A percentile compares a stretch with the other conserved stretches of the same genome.
Conservation (phyloP, 2,329 filamentous ascomycete species). For the Clonostachys solani region DNA sequence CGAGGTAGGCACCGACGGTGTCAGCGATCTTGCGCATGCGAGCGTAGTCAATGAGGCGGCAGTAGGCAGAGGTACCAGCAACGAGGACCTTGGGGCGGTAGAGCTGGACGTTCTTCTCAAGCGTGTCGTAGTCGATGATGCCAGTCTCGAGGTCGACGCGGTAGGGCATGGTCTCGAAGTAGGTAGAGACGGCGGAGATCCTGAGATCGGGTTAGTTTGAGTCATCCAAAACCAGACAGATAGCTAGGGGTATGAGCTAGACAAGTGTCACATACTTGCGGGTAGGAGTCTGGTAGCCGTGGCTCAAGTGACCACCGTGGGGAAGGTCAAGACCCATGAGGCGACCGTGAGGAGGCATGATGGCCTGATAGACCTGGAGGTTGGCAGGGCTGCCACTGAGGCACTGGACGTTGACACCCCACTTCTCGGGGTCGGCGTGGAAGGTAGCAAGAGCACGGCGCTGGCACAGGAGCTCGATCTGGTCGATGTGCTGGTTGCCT, state of each 20-base stretch:
- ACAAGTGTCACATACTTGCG: conserved; percentile 64
- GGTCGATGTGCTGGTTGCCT: conserved; percentile 97
- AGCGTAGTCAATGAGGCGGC: conserved; percentile 92
- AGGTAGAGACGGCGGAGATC: conserved; percentile 96
- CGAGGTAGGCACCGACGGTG: conserved; percentile 86
- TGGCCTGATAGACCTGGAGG: conserved; percentile 94
- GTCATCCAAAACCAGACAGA: neutral
- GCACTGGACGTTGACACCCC: conserved; percentile 98
- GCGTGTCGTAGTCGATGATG: conserved; percentile 92
- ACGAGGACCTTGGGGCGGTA: conserved; percentile 97
- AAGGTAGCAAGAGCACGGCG: conserved; percentile 88
- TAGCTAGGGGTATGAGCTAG: neutral
- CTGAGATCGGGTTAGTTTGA: conserved; percentile 22
- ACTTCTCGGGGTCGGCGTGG: conserved; percentile 79
- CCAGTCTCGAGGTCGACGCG: conserved; percentile 84
- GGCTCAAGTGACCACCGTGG: conserved; percentile 90
- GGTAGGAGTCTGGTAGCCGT: conserved; percentile 94
- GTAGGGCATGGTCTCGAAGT: conserved; percentile 99
- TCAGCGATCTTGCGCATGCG: conserved; percentile 97
- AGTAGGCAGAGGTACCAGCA: conserved; percentile 96
- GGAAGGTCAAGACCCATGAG: conserved; percentile 96
- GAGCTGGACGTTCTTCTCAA: conserved; percentile 84
- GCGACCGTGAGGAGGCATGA: conserved; percentile 92
- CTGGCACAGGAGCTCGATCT: conserved; percentile 94
- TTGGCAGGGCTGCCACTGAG: conserved; percentile 92